phyloP scores from a whole-genome alignment of 2,329 filamentous ascomycete genomes.

The Nigrospora sphaerica region DNA sequence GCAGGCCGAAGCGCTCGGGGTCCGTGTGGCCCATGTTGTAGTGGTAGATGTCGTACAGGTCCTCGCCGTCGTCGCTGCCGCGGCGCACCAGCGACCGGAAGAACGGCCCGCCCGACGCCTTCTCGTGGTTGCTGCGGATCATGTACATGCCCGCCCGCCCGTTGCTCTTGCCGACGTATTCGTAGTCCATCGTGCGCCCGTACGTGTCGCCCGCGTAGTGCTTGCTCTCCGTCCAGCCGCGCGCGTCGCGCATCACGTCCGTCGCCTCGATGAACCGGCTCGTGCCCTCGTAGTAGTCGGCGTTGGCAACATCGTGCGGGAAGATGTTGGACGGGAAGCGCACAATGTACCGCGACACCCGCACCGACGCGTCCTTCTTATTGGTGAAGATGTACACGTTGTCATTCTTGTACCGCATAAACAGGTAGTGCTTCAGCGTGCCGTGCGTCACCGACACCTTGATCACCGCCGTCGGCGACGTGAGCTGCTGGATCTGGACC shows the following conservation, averaged over 20 bases:
- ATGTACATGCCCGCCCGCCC: conserved; percentile 27
- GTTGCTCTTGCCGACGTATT: conserved; percentile 29
- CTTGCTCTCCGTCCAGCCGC: conserved; percentile 28
- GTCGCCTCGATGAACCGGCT: conserved; percentile 25
- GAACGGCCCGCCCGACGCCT: conserved; percentile 30
- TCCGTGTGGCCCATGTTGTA: conserved; percentile 35
- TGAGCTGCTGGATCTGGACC: conserved; percentile 18
- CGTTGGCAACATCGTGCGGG: conserved; percentile 16
- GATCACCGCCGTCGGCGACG: conserved; percentile 20
- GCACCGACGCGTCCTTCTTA: conserved; percentile 28
- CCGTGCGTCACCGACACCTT: conserved; percentile 26
- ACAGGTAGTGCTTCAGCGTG: conserved; percentile 26
- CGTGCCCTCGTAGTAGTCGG: conserved; percentile 23
- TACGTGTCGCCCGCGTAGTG: conserved; percentile 31
- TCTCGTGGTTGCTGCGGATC: conserved; percentile 32
- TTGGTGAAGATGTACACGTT: conserved; percentile 35
- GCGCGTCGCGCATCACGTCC: conserved; percentile 18
- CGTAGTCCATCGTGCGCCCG: conserved; percentile 28
- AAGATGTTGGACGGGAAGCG: conserved; percentile 22
- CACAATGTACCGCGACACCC: conserved; percentile 30
- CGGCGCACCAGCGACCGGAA: conserved; percentile 31
- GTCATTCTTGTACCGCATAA: conserved; percentile 26
- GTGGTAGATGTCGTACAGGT: conserved; percentile 34
- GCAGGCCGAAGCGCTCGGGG: conserved; percentile 30
- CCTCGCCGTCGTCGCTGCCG: conserved; percentile 25